Evolutionary conservation across 1,284 basidiomycete species (phyloP).

Genomic region (Ustilago tritici): DNA sequence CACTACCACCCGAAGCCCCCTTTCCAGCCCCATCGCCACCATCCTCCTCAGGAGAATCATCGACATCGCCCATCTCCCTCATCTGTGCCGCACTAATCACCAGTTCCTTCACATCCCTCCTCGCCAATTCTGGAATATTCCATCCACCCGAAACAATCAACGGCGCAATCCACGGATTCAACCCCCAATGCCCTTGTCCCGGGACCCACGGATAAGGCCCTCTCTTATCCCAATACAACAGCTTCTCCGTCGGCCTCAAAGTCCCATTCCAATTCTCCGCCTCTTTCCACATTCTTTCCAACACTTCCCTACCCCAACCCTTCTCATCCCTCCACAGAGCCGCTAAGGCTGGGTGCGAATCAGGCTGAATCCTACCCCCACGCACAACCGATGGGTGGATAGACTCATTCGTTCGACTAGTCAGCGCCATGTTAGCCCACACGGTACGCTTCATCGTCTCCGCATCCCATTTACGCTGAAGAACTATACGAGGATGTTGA

Average conservation of each 20-base stretch:
- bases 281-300: constrained; percentile 40
- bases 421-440: constrained; percentile 36
- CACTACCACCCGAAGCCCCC: neutral
- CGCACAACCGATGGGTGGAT: constrained; percentile 53
- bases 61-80: constrained; percentile 3
- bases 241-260: constrained; percentile 39
- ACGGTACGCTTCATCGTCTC: constrained; percentile 30
- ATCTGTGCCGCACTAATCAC: constrained; percentile 5
- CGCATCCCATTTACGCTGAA: constrained; percentile 13
- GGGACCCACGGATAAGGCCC: constrained; percentile 38
- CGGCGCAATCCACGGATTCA: constrained; percentile 27
- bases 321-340: constrained; percentile 16
- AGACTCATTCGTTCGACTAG: constrained; percentile 35
- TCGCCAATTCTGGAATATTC: constrained; percentile 26
- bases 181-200: neutral
- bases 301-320: neutral
- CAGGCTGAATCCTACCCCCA: constrained; percentile 29
- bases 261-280: constrained; percentile 27
- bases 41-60: neutral
- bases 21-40: neutral
- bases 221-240: constrained; percentile 26
- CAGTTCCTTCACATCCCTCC: neutral
- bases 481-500: constrained; percentile 21
- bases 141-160: constrained; percentile 22
- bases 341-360: constrained; percentile 27